Conservation (phyloP, 306 rosid species). For the Cucurbita moschata region DNA sequence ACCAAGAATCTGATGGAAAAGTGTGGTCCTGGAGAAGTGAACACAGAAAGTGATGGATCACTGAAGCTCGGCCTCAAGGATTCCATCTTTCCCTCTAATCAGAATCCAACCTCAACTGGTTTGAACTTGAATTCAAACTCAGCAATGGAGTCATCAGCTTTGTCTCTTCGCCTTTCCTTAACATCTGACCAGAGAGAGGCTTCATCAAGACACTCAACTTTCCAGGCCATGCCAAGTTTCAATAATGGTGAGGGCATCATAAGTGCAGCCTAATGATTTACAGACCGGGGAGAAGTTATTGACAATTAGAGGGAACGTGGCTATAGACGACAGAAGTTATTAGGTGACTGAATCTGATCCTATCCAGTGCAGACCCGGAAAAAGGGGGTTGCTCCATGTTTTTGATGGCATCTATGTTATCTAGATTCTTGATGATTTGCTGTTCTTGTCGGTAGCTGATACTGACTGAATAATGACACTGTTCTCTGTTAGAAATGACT, state of each 20-base stretch:
- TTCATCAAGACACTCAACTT: constrained; percentile 43
- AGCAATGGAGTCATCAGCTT: constrained; percentile 24
- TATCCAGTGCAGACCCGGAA: neutral
- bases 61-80: constrained; percentile 23
- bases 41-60: constrained; percentile 15
- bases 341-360: constrained; percentile 4
- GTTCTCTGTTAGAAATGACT: constrained; percentile 1
- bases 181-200: constrained; percentile 44
- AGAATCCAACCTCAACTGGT: constrained; percentile 18
- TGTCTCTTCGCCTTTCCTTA: constrained; percentile 67
- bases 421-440: constrained; percentile 4
- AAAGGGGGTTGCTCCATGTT: neutral
- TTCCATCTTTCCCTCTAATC: constrained; percentile 21
- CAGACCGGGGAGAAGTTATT: constrained; percentile 1
- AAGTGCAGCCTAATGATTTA: constrained; percentile 44
- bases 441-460: constrained; percentile 7
- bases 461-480: constrained; percentile 2
- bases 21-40: constrained; percentile 37
- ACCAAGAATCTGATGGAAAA: constrained; percentile 37
- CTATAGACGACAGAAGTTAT: constrained; percentile 2
- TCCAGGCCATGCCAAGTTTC: constrained; percentile 45
- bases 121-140: constrained; percentile 27
- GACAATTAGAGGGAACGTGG: constrained; percentile 22
- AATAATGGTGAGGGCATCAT: constrained; percentile 59
- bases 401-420: neutral